These are phyloP conservation scores for Quercus rubra DNA, from an alignment of 306 rosid genomes.

Conservation along the genomic window DNA sequence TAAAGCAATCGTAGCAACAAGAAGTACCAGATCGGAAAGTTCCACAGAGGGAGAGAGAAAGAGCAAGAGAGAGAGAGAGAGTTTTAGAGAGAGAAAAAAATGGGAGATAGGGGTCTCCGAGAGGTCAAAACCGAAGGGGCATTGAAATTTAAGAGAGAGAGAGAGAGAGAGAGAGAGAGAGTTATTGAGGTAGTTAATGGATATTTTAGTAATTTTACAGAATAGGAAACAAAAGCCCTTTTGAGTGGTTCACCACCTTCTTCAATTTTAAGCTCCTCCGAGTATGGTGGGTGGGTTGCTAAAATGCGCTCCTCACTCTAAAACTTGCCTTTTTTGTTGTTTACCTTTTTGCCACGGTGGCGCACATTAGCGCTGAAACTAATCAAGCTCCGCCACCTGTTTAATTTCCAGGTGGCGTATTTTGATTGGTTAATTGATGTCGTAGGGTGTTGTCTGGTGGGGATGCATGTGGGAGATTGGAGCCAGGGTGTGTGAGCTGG, in stretches of 20 bases:
- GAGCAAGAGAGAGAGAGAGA: background rate
- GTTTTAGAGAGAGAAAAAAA: background rate
- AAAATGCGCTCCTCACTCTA: constrained; percentile 22
- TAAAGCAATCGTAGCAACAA: background rate
- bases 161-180: background rate
- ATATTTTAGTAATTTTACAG: constrained; percentile 1
- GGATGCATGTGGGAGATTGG: background rate
- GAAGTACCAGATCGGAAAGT: constrained; percentile 43
- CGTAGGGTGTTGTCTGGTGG: background rate
- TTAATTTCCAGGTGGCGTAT: background rate
- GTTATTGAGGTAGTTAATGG: constrained; percentile 6
- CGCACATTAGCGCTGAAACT: constrained; percentile 23
- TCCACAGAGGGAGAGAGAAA: background rate
- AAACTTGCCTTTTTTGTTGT: background rate
- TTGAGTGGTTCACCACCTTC: constrained; percentile 31
- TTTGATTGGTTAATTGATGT: too few species aligned
- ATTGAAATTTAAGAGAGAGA: constrained; percentile 16
- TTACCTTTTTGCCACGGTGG: constrained; percentile 19
- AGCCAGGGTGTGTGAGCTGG: constrained; percentile 8
- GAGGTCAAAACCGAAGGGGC: constrained; percentile 35
- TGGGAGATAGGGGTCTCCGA: constrained; percentile 27
- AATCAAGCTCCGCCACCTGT: background rate
- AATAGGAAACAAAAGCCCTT: background rate
- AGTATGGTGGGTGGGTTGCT: constrained; percentile 32
- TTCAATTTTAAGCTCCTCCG: constrained; percentile 30